Evolutionary conservation across 345 rosid species (phyloP), one percentile per base, ranked within the genome.

Genomic region (Litchi chinensis): DNA sequence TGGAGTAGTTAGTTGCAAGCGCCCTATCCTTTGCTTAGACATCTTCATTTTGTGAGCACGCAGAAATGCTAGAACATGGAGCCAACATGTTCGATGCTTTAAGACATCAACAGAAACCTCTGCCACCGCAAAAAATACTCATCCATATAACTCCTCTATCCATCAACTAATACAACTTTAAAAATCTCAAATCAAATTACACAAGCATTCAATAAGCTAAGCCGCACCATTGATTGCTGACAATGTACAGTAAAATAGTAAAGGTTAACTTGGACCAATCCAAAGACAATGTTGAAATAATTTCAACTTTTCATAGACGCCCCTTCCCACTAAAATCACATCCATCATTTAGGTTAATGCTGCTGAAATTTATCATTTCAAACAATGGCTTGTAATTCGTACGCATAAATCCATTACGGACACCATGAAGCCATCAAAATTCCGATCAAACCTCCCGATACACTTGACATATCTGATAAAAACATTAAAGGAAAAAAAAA

Each of bases 81-180:
- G 78, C 97, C 97, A 93, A 82, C 97, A 93, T 0, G 95, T 73
- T 6, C 95, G 90, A 82, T 93, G 95, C 40, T 85, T 86, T 63
- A 80, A 78, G 9, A 77, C 39, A 48, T 52, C 80, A 62, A 62
- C 37, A 75, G 39, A 64, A 50, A 39, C 46, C 60, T 60, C 92
- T 87, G 84, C 78, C 71, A 81, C 18, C 79, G 21, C 74, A 85
- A 10, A 76, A 66, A 24, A 73, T 73, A 68, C 40, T 22, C 39
- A 56, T 24, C 68, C 68, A 22, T 62, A 4, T 39, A 74, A 21
- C 68, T 60, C 8, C 68, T 60, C 60, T 13, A 21, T 39, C 24
- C 39, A 67, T 39, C 18, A 56, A n/a, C 44, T 1, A 0, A 24
- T 52, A 65, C 8, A 59, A 71, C 52, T 70, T 67, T 48, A 52